Conservation (phyloP, 1,139 yeast genomes). For the Blastobotrys malaysiensis region DNA sequence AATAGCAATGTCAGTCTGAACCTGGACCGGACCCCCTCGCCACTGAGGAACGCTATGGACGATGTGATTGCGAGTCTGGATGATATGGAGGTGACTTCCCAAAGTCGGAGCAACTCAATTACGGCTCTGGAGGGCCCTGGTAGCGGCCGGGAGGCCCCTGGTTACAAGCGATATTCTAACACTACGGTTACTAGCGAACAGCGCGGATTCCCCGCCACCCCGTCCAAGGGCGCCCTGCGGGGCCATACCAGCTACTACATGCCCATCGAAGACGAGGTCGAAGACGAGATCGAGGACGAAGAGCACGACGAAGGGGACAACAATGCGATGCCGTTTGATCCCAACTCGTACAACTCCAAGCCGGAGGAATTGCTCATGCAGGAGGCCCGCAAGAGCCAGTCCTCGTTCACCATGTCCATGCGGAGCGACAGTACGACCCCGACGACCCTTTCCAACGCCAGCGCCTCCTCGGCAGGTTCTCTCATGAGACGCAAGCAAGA, state of each 20-base stretch:
- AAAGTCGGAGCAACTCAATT: slow-evolving; percentile 13
- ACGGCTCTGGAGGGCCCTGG: slow-evolving; percentile 11
- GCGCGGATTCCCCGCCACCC: background rate
- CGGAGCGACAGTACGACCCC: slow-evolving; percentile 24
- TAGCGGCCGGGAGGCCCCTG: background rate
- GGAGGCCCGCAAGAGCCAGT: slow-evolving; percentile 19
- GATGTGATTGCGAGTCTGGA: slow-evolving; percentile 33
- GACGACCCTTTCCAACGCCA: slow-evolving; percentile 45
- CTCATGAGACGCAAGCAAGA: slow-evolving; percentile 58
- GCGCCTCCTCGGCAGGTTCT: slow-evolving; percentile 90
- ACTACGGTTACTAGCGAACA: background rate
- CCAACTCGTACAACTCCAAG: slow-evolving; percentile 22
- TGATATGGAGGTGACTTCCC: slow-evolving; percentile 21
- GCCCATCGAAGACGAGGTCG: background rate
- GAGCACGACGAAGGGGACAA: slow-evolving; percentile 20
- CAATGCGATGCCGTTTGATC: slow-evolving; percentile 25
- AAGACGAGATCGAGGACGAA: slow-evolving; percentile 1
- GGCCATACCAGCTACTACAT: background rate
- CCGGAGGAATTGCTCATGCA: slow-evolving; percentile 4
- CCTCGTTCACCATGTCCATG: slow-evolving; percentile 24
- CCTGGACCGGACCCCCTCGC: slow-evolving; percentile 48
- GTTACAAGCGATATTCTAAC: background rate
- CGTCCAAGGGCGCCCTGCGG: background rate
- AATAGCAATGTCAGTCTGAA: slow-evolving; percentile 3
- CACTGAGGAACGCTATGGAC: slow-evolving; percentile 37